Evolutionary conservation across 2,329 filamentous ascomycete genomes (phyloP), one percentile per base, ranked within the genome.

Genomic region (Fusarium fujikuroi): DNA sequence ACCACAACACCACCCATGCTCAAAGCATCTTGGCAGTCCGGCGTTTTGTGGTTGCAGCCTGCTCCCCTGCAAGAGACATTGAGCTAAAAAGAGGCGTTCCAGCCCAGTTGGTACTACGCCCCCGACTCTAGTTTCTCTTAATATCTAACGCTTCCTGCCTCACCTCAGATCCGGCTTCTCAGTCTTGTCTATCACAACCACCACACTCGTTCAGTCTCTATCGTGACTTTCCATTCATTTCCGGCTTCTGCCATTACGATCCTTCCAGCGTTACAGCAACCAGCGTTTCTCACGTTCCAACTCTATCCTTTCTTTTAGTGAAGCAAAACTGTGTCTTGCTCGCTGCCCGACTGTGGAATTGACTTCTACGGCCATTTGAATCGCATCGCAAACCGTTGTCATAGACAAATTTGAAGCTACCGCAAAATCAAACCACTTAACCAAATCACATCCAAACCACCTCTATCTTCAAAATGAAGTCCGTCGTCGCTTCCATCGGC

Each of bases 391-490:
- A 37, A 54, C 46, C 44, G 68, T 64, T 75, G 66, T 73, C 64
- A 63, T 77, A 76, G 75, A 77, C 75, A 70, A 75, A 73, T 68
- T 63, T 72, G 56, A 70, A 73, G 56, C 68, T 72, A 63, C 61
- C 44, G 56, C 65, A 69, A 75, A 64, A 63, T 46, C 36, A 32
- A 39, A 54, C 30, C 62, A 60, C 43, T 44, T 40, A n/a, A 60
- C 56, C 71, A 72, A 75, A 74, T 10, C 54, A 63, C 32, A 39
- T 44, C 42, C 19, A 60, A 36, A 8, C 18, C 44, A 25, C 40
- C 30, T 23, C 47, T 36, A 73, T 44, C 66, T 76, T 53, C 82
- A 87, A 83, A 64, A 88, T 88, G 87, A 87, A 87, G 83, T 79
- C 85, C 72, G 78, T 80, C 70, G 72, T 83, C 63, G 79, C 85